Base-by-base conservation (phyloP, 768 basidiomycete genomes). In the Panellus pusillus region DNA sequence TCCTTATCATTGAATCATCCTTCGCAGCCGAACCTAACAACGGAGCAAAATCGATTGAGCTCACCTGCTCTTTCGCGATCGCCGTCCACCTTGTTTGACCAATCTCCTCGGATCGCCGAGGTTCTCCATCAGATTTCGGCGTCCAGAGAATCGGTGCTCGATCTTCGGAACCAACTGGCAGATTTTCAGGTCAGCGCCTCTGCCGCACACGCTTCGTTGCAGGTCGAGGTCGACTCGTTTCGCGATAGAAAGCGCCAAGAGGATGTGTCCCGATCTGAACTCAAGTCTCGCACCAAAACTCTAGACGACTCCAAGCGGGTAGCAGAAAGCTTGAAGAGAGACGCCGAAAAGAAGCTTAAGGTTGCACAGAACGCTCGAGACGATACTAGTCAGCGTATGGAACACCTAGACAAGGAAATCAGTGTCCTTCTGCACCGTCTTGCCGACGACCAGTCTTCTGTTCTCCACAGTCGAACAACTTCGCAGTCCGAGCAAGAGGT, bases 321-420 rank as follows among this genome's bases (percentile, higher is more conserved):
- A 27, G 92, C 93, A 11, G 97, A 99, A 70, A 76, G 81, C 46
- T 70, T 76, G 47, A 89, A 84, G 66, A 80, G 84, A 41, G 95
- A 98, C 43, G 92, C 88, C 4, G 96, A 98, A 71, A 93, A 91
- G 75, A 86, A 86, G 61, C 77, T 95, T 54, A 89, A 85, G 63
- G 75, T 78, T n/a, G 83, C 82, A 14, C 83, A 85, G 66, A 76
- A 65, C 39, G 73, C 79, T 55, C 81, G 87, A 31, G 86, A 90
- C 63, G 84, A 77, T 50, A 80, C 87, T 0, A 74, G 68, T 18
- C 78, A 76, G 61, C 77, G 80, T 38, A 78, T 87, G 65, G 78
- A 80, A 28, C 72, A 76, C 54, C 73, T 89, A 50, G 81, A 84
- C 55, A 72, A 80, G 55, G 83, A 87, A 65, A 87, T 90, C 44